Conservation (phyloP, 495 filamentous ascomycete species). For the Tirmania nivea region DNA sequence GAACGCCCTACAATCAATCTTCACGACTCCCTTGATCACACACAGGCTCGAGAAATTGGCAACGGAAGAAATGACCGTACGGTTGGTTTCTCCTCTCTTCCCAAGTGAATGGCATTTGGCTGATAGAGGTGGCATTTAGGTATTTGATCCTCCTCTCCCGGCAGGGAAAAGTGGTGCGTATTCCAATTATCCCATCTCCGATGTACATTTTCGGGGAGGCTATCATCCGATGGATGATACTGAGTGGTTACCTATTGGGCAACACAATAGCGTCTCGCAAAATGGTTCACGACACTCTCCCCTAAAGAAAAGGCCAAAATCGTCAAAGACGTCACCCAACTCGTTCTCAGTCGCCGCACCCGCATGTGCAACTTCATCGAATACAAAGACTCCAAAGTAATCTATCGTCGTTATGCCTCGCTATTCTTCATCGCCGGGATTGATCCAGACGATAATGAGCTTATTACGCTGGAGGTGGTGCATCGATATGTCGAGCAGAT, state of each 20-base stretch:
- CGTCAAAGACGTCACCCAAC: conserved; percentile 96
- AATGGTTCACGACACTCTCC: conserved; percentile 98
- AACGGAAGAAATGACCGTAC: not conserved
- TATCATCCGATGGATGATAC: not conserved
- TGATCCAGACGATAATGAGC: conserved; percentile 82
- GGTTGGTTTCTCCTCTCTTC: not conserved
- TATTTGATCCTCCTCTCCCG: conserved; percentile 93
- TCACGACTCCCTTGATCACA: too few species aligned
- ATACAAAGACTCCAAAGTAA: conserved; percentile 98
- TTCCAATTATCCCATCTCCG: conserved; percentile 22
- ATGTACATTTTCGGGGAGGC: conserved; percentile 13
- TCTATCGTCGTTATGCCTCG: conserved; percentile 95
- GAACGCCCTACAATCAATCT: too few species aligned
- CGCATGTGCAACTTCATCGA: conserved; percentile 99
- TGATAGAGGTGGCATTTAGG: conserved; percentile 31
- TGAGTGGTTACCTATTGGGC: conserved; percentile 13
- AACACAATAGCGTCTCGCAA: conserved; percentile 55
- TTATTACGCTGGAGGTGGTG: conserved; percentile 95
- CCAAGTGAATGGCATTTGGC: conserved; percentile 2
- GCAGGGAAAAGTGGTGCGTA: conserved; percentile 92
- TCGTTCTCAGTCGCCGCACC: conserved; percentile 82
- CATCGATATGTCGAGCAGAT: conserved; percentile 99
- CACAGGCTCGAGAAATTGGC: too few species aligned
- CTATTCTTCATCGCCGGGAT: conserved; percentile 98
- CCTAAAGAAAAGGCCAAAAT: conserved; percentile 99